Evolutionary conservation across 2,329 filamentous ascomycete genomes (phyloP).

Genomic region (Elsinoe fawcettii): DNA sequence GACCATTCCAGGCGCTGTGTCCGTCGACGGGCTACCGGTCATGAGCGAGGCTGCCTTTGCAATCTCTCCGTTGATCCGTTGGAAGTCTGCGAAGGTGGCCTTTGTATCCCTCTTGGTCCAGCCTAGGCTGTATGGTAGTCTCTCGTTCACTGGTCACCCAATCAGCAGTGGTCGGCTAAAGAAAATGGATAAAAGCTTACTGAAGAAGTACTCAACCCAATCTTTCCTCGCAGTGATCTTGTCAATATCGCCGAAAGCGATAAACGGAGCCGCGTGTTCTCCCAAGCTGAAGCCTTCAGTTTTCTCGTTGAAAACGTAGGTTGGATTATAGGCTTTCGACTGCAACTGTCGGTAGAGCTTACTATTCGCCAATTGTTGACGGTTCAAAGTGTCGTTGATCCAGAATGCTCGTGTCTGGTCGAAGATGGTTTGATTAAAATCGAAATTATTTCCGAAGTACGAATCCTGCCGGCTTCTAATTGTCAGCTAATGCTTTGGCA

Average conservation of each 20-base stretch:
- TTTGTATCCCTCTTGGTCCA: background rate
- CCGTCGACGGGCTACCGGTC: background rate
- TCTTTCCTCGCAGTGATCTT: slow-evolving; percentile 1
- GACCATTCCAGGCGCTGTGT: background rate
- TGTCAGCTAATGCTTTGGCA: background rate
- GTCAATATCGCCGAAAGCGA: slow-evolving; percentile 6
- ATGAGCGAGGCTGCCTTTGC: slow-evolving; percentile 2
- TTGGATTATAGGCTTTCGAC: slow-evolving; percentile 8
- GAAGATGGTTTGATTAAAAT: slow-evolving; percentile 7
- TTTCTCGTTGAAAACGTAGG: slow-evolving; percentile 5
- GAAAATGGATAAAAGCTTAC: too few relatives aligned
- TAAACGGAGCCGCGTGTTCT: background rate
- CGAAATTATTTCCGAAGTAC: slow-evolving; percentile 10
- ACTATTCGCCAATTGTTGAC: background rate
- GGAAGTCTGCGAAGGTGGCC: background rate
- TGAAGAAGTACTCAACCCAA: background rate
- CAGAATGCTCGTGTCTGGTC: background rate
- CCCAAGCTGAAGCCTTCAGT: slow-evolving; percentile 2
- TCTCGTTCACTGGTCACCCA: background rate
- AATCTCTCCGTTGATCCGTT: background rate
- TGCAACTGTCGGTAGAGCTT: background rate
- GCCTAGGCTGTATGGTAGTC: slow-evolving; percentile 1
- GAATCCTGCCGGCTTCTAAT: background rate
- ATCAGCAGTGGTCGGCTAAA: background rate
- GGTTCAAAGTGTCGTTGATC: background rate